phyloP scores from a whole-genome alignment of 106 monocot genomes.

The Dioscorea zingiberensis region DNA sequence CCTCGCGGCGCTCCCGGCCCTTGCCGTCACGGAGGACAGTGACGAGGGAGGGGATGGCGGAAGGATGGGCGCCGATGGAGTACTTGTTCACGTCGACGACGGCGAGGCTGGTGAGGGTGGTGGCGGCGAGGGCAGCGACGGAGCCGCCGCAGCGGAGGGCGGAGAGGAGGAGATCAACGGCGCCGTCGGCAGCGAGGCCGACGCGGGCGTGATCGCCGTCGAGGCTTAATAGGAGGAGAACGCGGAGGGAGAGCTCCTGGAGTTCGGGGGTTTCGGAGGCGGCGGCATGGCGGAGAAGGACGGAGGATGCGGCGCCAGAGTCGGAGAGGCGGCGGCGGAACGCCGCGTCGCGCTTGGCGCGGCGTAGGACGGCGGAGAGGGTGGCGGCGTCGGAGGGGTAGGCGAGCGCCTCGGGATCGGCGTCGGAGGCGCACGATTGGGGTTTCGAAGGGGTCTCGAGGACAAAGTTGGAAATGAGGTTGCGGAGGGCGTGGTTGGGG shows the following conservation, averaged over 20 bases:
- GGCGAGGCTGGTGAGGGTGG: conserved; percentile 49
- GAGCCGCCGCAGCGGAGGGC: conserved; percentile 11
- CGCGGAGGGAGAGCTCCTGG: conserved; percentile 35
- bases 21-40: conserved; percentile 21
- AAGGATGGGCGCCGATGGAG: conserved; percentile 50
- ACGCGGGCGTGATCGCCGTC: conserved; percentile 64
- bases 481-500: conserved; percentile 66
- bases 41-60: conserved; percentile 28
- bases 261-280: conserved; percentile 29
- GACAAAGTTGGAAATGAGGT: conserved; percentile 36
- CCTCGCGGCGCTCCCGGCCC: conserved; percentile 33
- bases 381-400: conserved; percentile 5
- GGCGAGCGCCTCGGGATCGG: background rate
- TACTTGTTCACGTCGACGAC: conserved; percentile 61
- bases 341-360: conserved; percentile 11
- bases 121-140: conserved; percentile 42
- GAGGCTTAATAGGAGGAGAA: conserved; percentile 45
- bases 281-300: conserved; percentile 16
- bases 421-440: conserved; percentile 1
- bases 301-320: conserved; percentile 12
- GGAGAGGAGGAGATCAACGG: conserved; percentile 25
- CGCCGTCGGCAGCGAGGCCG: conserved; percentile 67
- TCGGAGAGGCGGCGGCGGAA: conserved; percentile 17
- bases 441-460: conserved; percentile 8
- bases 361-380: conserved; percentile 26